Evolutionary conservation across 306 rosid genomes (phyloP).

Genomic region (Trifolium repens): DNA sequence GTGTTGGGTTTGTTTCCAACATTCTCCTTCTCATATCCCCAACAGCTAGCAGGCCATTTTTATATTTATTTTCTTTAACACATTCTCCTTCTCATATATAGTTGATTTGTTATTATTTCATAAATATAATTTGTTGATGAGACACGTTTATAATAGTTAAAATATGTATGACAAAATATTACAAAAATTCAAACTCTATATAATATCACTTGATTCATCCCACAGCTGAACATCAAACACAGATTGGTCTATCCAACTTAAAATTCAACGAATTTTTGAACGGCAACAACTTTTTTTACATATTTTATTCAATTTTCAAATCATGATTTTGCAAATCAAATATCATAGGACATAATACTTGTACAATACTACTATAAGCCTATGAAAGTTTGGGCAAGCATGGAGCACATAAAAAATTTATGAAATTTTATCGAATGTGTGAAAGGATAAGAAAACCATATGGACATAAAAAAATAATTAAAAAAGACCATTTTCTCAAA

Average conservation of each 20-base stretch:
- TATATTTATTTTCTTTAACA: no score
- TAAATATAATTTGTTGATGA: not conserved
- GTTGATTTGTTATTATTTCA: not conserved
- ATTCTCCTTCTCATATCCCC: not conserved
- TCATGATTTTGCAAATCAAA: no score
- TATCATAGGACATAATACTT: no score
- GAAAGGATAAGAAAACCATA: not conserved
- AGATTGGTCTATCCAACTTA: no score
- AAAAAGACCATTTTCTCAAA: not conserved
- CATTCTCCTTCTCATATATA: no score
- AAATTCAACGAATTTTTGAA: no score
- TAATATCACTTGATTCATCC: not conserved
- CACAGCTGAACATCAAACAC: no score
- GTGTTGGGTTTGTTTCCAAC: constrained; percentile 8
- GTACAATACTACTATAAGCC: no score
- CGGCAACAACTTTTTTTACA: no score
- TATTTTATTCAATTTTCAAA: no score
- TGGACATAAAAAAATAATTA: not conserved
- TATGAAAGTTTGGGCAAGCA: no score
- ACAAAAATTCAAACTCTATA: not conserved
- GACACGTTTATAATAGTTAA: not conserved
- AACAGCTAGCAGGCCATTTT: not conserved
- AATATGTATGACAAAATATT: not conserved
- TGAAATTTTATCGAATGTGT: not conserved
- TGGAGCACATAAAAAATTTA: not conserved